These are phyloP conservation scores for Cyclotella atomus DNA, from an alignment of 108 stramenopile genomes.

Conservation along the genomic window DNA sequence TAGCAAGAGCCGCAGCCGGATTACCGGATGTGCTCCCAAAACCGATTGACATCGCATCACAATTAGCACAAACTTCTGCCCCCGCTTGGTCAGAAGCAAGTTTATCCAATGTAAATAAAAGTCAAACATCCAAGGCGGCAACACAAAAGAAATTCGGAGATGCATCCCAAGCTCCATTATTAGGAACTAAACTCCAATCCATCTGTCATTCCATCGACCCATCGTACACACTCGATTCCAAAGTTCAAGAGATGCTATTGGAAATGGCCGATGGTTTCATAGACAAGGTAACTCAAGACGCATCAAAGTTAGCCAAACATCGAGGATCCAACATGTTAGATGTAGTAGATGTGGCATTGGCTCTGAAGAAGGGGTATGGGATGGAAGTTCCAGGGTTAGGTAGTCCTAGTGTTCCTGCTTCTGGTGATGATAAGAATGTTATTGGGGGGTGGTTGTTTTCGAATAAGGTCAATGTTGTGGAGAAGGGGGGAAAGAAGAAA, in stretches of 20 bases:
- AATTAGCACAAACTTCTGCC: slow-evolving; percentile 36
- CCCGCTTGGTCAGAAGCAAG: slow-evolving; percentile 58
- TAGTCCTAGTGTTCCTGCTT: slow-evolving; percentile 43
- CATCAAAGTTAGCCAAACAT: slow-evolving; percentile 71
- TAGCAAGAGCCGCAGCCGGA: slow-evolving; percentile 20
- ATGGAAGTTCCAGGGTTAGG: slow-evolving; percentile 83
- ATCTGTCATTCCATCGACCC: slow-evolving; percentile 75
- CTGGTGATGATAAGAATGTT: slow-evolving; percentile 1
- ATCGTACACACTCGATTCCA: slow-evolving; percentile 68
- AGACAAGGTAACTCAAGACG: slow-evolving; percentile 70
- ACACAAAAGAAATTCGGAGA: slow-evolving; percentile 23
- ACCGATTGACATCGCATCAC: not conserved
- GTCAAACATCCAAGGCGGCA: not conserved
- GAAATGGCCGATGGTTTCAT: slow-evolving; percentile 82
- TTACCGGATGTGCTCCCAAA: not conserved
- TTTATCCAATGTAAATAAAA: slow-evolving; percentile 20
- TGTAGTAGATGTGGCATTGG: slow-evolving; percentile 79
- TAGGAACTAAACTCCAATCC: slow-evolving; percentile 66
- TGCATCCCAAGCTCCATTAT: slow-evolving; percentile 66
- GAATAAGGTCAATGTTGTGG: slow-evolving; percentile 21
- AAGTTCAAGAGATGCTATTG: slow-evolving; percentile 79
- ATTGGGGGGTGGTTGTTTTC: slow-evolving; percentile 49
- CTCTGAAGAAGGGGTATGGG: slow-evolving; percentile 79
- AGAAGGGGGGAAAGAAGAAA: slow-evolving; percentile 3
- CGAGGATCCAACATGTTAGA: slow-evolving; percentile 73